These are phyloP conservation scores for Ganoderma resinaceum DNA, from an alignment of 1,284 basidiomycete species.

Conservation along the genomic window DNA sequence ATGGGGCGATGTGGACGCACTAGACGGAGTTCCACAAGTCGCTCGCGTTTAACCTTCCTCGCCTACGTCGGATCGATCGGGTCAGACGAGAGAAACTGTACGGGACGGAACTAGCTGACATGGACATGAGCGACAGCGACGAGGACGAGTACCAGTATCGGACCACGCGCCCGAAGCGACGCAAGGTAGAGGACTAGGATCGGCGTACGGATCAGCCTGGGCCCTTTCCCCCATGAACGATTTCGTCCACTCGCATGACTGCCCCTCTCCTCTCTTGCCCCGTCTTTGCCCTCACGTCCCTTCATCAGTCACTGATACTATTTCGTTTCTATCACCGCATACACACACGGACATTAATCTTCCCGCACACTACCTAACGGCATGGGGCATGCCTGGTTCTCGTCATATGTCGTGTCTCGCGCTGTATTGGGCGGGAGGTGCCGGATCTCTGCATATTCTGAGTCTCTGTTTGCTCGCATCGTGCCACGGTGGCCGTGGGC, in stretches of 20 bases:
- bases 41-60: constrained; percentile 59
- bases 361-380: constrained; percentile 4
- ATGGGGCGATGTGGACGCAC: background rate
- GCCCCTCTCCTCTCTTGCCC: too few species aligned
- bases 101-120: constrained; percentile 49
- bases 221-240: background rate
- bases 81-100: constrained; percentile 55
- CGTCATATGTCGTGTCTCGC: constrained; percentile 5
- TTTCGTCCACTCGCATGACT: background rate
- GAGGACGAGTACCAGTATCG: constrained; percentile 55
- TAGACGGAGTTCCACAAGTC: constrained; percentile 74
- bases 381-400: background rate
- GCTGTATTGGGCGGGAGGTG: background rate
- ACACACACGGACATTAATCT: constrained; percentile 8
- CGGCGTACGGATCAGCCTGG: background rate
- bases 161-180: constrained; percentile 41
- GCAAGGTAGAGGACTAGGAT: constrained; percentile 31
- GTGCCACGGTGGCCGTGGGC: background rate
- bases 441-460: background rate
- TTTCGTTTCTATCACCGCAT: constrained; percentile 1
- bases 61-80: constrained; percentile 63
- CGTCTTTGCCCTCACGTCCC: background rate
- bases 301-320: background rate
- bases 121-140: constrained; percentile 53
- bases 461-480: background rate